Evolutionary conservation across 345 rosid species (phyloP).

Genomic region (Durio zibethinus): DNA sequence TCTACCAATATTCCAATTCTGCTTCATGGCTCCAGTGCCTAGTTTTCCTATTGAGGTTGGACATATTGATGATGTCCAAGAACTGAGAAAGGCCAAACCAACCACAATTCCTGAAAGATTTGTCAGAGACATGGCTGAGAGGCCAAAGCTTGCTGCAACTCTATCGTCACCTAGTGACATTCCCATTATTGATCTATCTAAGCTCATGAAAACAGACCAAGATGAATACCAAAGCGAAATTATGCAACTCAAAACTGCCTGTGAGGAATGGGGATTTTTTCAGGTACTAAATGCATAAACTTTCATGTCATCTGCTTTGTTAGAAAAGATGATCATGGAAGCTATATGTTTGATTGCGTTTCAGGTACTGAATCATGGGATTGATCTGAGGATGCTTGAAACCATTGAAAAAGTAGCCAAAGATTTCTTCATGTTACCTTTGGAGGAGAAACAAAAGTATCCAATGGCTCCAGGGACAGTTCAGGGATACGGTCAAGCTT

Average conservation of each 20-base stretch:
- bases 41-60: slow-evolving; percentile 60
- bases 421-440: slow-evolving; percentile 77
- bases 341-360: slow-evolving; percentile 8
- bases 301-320: neutral
- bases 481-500: slow-evolving; percentile 97
- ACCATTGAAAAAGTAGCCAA: slow-evolving; percentile 63
- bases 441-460: slow-evolving; percentile 77
- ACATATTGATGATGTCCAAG: slow-evolving; percentile 85
- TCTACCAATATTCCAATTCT: neutral
- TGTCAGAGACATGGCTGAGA: slow-evolving; percentile 55
- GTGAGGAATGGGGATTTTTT: slow-evolving; percentile 93
- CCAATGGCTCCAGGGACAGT: slow-evolving; percentile 90
- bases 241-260: slow-evolving; percentile 55
- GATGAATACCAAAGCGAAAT: slow-evolving; percentile 40
- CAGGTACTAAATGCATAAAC: slow-evolving; percentile 45
- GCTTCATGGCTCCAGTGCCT: slow-evolving; percentile 62
- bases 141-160: slow-evolving; percentile 38
- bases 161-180: slow-evolving; percentile 32
- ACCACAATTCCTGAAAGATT: slow-evolving; percentile 69
- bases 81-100: slow-evolving; percentile 61
- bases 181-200: slow-evolving; percentile 71
- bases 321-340: neutral
- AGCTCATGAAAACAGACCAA: slow-evolving; percentile 36
- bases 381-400: slow-evolving; percentile 53
- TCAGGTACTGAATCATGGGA: slow-evolving; percentile 80